A percentile compares a stretch with the other conserved stretches of the same genome.
Evolutionary conservation across 345 rosid species (phyloP).

Genomic region (Salix purpurea): DNA sequence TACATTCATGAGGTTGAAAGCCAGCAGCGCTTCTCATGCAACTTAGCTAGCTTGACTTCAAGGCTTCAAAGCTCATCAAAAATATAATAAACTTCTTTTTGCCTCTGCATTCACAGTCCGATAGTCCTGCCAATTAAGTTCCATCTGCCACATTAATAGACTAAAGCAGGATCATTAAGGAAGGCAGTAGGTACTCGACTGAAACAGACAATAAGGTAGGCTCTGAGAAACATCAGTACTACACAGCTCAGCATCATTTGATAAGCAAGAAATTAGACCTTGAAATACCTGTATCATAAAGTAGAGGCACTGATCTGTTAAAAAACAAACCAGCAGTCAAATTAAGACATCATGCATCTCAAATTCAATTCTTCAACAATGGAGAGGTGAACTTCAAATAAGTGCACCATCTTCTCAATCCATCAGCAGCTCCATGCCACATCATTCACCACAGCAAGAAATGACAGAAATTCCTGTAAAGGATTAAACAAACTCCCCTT

Average conservation of each 20-base stretch:
- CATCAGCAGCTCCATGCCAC: background rate
- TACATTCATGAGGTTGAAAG: background rate
- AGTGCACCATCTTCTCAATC: background rate
- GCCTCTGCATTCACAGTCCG: background rate
- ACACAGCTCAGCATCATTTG: background rate
- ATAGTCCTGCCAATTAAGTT: background rate
- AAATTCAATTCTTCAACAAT: background rate
- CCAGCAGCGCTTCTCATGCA: background rate
- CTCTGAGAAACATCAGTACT: background rate
- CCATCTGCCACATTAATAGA: constrained; percentile 1
- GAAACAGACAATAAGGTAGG: background rate
- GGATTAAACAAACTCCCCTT: background rate
- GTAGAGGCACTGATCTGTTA: background rate
- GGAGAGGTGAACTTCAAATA: background rate
- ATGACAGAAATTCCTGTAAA: constrained; percentile 14
- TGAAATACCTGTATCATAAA: background rate
- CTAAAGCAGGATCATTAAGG: background rate
- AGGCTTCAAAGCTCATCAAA: background rate
- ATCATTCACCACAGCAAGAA: constrained; percentile 6
- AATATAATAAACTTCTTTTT: background rate
- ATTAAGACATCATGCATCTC: background rate
- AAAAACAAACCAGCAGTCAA: background rate
- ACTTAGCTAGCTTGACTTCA: background rate
- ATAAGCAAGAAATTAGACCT: background rate
- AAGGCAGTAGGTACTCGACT: background rate